These are phyloP conservation scores for Chondrus crispus DNA, from an alignment of 23 red algal genomes.

Conservation along the genomic window DNA sequence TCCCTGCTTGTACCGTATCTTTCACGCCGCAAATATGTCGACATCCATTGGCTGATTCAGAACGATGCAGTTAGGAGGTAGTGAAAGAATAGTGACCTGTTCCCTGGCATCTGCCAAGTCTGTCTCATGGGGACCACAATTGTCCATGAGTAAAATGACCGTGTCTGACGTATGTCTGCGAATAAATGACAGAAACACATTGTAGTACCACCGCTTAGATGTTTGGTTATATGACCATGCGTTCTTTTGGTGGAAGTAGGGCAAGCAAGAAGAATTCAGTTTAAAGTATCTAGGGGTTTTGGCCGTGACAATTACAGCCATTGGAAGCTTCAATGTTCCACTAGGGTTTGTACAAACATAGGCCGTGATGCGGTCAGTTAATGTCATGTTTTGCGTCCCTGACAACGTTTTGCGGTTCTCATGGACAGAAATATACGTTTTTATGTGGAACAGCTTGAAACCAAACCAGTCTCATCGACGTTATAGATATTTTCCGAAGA, in stretches of 20 bases:
- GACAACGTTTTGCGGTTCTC: background rate
- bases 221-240: background rate
- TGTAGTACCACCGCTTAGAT: background rate
- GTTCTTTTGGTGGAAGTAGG: conserved; percentile 7
- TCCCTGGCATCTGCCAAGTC: background rate
- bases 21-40: background rate
- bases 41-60: conserved; percentile 9
- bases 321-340: background rate
- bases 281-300: background rate
- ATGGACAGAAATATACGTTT: background rate
- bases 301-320: conserved; percentile 2
- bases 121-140: background rate
- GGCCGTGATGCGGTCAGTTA: background rate
- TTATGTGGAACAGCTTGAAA: background rate
- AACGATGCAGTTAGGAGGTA: background rate
- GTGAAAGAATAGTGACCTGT: background rate
- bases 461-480: conserved; percentile 4
- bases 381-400: background rate
- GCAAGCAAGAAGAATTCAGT: background rate
- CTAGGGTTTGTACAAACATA: background rate
- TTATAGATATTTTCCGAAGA: background rate
- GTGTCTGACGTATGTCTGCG: background rate
- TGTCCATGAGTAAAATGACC: background rate
- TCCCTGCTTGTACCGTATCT: background rate
- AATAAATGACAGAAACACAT: background rate